Base-by-base conservation (phyloP, 73 alveolate genomes). In the Paramecium primaurelia region DNA sequence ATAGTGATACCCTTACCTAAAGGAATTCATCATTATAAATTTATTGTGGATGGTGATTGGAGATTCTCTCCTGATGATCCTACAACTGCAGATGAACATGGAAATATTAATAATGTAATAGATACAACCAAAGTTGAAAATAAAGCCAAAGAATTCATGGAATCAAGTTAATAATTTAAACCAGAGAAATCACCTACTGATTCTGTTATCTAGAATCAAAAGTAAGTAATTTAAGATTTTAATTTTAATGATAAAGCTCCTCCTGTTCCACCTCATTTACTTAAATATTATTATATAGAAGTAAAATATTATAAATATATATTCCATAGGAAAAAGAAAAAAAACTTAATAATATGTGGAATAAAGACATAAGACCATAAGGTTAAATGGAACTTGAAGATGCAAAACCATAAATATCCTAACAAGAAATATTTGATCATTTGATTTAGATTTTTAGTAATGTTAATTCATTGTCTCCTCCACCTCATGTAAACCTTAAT, bases 31-130 rank as follows among this genome's bases (percentile, higher is more conserved):
- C 94, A 96, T 58, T 98, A 98, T 93, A 98, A 98, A 92, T 98
- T 97, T 93, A 98, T 97, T 25, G 99, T 98, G 25, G 99, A 98
- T 88, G 97, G 96, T n/a, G 98, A 98, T 69, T 98, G 99, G 99
- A 93, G 99, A 54, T 98, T 96, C 88, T 98, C 99, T 16, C 99
- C 99, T 1, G 99, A 98, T 44, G 97, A 98, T 88, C 98, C 98
- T n/a, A 96, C 98, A 25, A 59, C 75, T 26, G 86, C 93, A 49
- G 99, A 96, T 86, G 93, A 92, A 34, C 36, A 92, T 26, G 99
- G 99, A 38, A 97, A 97, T 86, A 96, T 95, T 18, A 97, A 97
- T 69, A 97, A 97, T 88, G 92, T 92, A 59, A 95, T 97, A 45
- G 99, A 97, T 71, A 93, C 97, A 18, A 95, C 97, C 4, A 68